Base-by-base conservation (phyloP, 140 eudicot species). In the Oenanthe javanica region DNA sequence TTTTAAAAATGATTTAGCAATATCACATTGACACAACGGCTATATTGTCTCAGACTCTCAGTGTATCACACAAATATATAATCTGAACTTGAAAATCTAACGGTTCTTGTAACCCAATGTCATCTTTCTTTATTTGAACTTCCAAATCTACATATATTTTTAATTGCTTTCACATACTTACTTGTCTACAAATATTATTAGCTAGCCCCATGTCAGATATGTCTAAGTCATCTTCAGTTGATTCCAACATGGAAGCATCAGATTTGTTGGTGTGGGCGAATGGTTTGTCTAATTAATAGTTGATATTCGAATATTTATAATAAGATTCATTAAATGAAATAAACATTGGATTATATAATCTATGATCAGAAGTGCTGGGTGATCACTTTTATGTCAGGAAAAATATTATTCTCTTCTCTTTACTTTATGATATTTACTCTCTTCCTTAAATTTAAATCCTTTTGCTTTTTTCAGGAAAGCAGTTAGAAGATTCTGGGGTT, bases 401-500 rank as follows among this genome's bases (percentile, higher is more conserved):
- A 72, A 9, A 50, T 50, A 3, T 9, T 63, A 14, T 40, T 70
- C 12, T 70, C 45, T 40, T 31, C 36, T 19, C 2, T 0, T 76
- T 47, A 61, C 51, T 13, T 12, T 4, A 50, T 79, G 27, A 38
- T 40, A 66, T 77, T 13, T 70, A 43, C 40, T 66, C 43, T 66
- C 49, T 59, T 81, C 51, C n/a, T 16, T 38, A 64, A 46, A 73
- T 38, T 70, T 76, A 43, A 79, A 63, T 75, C 25, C 81, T 3
- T 72, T 78, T 85, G 67, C 49, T 82, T 82, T 79, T 85, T 79
- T 76, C 77, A 95, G 99, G 99, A 82, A 92, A 87, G 87, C 96
- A 95, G 82, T 85, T 95, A 84, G 98, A 95, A 88, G 97, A 89
- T 82, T 89, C 96, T 83, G 98, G 98, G 64, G 97, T 96, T 76